Base-by-base conservation (phyloP, 495 filamentous ascomycete species). In the Penicillium cataractarum region DNA sequence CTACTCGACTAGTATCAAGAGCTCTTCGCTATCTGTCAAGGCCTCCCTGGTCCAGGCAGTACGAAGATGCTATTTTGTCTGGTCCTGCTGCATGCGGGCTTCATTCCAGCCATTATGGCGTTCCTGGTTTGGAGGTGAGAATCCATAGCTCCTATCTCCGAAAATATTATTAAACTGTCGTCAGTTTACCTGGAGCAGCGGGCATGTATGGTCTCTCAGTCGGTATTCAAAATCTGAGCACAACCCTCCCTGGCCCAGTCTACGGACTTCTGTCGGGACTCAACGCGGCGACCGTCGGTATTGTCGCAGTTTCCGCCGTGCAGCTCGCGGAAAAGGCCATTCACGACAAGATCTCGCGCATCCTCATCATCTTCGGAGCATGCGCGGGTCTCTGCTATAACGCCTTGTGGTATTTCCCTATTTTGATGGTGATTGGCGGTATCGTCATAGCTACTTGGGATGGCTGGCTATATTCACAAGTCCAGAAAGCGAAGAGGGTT, bases 1-100 rank as follows among this genome's bases (percentile, higher is more conserved):
- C 24, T 32, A 10, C n/a, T 4, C 21, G 31, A 6, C 15, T 61
- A 91, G 88, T 96, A 90, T 74, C 89, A 93, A 75, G 91, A 96
- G 67, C 82, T 93, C 17, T 96, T 94, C 72, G 89, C 89, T 21
- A 76, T 96, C 63, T 89, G 85, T 50, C 91, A 93, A 72, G 86
- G 87, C 15, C 83, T 93, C 21, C 86, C 89, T 0, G 92, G 92
- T 0, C 91, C 92, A 0, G 91, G 71, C 1, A 90, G 86, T 69
- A 93, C 90, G 19, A 94, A 94, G 74, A 92, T 94, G 87, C 68
- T 86, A 0, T 93, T 90, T 64, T 90, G 87, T 64, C 86, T 94
- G 31, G 86, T 88, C 31, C 67, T 90, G 40, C 81, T 93, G 10
- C 86, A 86, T 55, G 82, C 80, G 32, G 91, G 90, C 0, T 78